Percentiles rank a stretch among this genome's conserved stretches.
These are phyloP conservation scores for Yamadazyma laniorum DNA, from an alignment of 805 yeast genomes.

Conservation along the genomic window DNA sequence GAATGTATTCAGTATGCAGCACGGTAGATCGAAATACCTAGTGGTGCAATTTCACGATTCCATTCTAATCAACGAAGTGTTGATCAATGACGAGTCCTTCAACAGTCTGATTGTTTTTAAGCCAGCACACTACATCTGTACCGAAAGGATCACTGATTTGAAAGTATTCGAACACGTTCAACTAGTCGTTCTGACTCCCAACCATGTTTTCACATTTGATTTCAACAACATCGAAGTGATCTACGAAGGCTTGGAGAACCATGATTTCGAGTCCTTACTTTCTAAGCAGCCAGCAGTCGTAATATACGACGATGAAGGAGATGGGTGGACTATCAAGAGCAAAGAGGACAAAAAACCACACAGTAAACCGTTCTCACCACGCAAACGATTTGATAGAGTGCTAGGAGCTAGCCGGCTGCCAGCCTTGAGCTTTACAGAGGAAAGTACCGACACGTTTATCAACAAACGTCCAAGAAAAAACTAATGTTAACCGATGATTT, in stretches of 20 bases:
- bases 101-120: slow-evolving; percentile 8
- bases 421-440: slow-evolving; percentile 8
- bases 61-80: slow-evolving; percentile 10
- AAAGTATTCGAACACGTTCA: neutral
- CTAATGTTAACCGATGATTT: neutral
- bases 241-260: neutral
- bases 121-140: slow-evolving; percentile 11
- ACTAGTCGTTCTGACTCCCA: slow-evolving; percentile 2
- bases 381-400: neutral
- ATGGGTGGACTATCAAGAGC: slow-evolving; percentile 1
- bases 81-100: slow-evolving; percentile 2
- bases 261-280: neutral
- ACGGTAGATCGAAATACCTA: slow-evolving; percentile 1
- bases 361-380: neutral
- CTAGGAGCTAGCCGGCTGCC: neutral
- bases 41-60: slow-evolving; percentile 7
- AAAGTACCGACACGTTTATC: slow-evolving; percentile 14
- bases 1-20: neutral
- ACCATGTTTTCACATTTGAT: slow-evolving; percentile 5
- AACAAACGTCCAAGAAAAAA: slow-evolving; percentile 9
- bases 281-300: neutral
- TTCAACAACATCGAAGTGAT: slow-evolving; percentile 1
- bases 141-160: slow-evolving; percentile 6
- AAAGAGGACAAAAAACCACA: neutral
- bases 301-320: neutral